These are phyloP conservation scores for Elongisporangium undulatum DNA, from an alignment of 352 stramenopile species.

Conservation along the genomic window DNA sequence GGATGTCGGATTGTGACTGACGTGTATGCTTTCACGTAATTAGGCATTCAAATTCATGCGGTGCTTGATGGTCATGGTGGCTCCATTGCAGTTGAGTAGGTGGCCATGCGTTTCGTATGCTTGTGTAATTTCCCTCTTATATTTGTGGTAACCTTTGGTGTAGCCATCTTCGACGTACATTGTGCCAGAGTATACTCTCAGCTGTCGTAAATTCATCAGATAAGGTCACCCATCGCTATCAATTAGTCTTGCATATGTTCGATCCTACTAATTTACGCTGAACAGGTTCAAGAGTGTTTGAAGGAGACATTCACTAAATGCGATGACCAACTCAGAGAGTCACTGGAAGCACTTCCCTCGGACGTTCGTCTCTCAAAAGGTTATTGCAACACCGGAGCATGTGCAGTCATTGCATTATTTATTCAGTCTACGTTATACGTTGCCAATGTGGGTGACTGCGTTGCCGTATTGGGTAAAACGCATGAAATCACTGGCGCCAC, in stretches of 20 bases:
- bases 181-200: conserved; percentile 34
- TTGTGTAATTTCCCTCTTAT: not conserved
- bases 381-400: conserved; percentile 69
- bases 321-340: conserved; percentile 55
- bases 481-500: conserved; percentile 26
- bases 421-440: conserved; percentile 72
- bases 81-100: conserved; percentile 59
- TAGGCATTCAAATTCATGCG: conserved; percentile 43
- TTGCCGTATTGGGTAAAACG: conserved; percentile 78
- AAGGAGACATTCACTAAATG: conserved; percentile 42
- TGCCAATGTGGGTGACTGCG: conserved; percentile 90
- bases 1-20: not conserved
- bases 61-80: conserved; percentile 73
- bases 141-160: not conserved
- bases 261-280: not conserved
- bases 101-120: conserved; percentile 1
- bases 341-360: conserved; percentile 32
- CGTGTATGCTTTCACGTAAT: not conserved
- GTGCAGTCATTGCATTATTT: conserved; percentile 57
- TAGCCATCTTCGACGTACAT: conserved; percentile 29
- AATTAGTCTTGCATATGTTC: not conserved
- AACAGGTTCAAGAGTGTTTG: conserved; percentile 16
- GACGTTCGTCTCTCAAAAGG: conserved; percentile 50
- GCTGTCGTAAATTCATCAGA: conserved; percentile 19
- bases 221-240: conserved; percentile 6